Evolutionary conservation across 2,329 filamentous ascomycete species (phyloP), one percentile per base, ranked within the genome.

Genomic region (Byssothecium circinans): DNA sequence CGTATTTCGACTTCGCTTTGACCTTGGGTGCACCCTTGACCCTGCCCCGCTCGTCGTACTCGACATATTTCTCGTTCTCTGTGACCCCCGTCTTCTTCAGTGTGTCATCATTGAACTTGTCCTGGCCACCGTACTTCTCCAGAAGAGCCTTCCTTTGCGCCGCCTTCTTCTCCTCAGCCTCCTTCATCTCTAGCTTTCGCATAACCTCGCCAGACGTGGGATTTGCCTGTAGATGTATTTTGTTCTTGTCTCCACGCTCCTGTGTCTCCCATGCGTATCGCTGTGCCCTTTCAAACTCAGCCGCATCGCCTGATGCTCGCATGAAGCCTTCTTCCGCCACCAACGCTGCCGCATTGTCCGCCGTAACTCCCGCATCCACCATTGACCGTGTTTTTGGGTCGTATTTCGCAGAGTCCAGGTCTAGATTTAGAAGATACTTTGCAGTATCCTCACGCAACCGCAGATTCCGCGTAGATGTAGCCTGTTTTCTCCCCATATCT

Each of bases 341-440:
- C 5, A 95, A 73, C 23, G 87, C 84, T 7, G 91, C 88, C 2
- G 89, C 88, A 58, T 86, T 86, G 74, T 95, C 90, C 18, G 82
- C 82, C 25, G 86, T 88, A 6, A 88, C 90, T 39, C 91, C 90
- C 53, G 83, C 85, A 65, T 95, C 89, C 18, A 95, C 87, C 79
- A 99, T 89, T 8, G 88, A 87, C 61, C 94, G 82, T 11, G 91
- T 96, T 69, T 99, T 99, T 0, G 94, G 94, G 65, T 99, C 92
- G 73, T 99, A 99, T 70, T 95, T 95, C 1, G 95, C 94, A 1
- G 91, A 96, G 64, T 99, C 94, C 2, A 96, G 80, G 66, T 99
- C 94, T 22, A 99, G 82, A 66, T 97, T 97, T 8, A 96, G 77
- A 2, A 99, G 79, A 68, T 99, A 99, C 65, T 96, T 97, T 18